These are phyloP conservation scores for Penicillium atrosanguineum DNA, from an alignment of 495 filamentous ascomycete species.

Conservation along the genomic window DNA sequence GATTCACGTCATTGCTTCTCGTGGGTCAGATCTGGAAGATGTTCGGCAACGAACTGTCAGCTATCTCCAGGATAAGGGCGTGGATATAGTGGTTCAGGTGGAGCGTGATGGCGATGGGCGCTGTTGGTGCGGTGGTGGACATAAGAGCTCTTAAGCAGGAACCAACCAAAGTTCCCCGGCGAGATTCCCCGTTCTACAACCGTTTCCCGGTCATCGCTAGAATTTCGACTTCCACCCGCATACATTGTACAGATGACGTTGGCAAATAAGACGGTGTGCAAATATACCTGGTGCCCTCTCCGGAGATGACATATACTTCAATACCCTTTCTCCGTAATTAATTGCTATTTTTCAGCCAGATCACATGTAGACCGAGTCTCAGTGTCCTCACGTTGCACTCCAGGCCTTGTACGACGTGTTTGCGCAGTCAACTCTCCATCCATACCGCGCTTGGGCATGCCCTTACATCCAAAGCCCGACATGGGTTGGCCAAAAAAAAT, in stretches of 20 bases:
- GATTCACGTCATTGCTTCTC: slow-evolving; percentile 75
- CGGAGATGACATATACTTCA: neutral
- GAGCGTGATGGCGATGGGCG: slow-evolving; percentile 72
- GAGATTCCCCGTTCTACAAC: no score
- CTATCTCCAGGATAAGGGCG: slow-evolving; percentile 56
- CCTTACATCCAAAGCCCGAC: no score
- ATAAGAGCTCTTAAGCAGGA: slow-evolving; percentile 24
- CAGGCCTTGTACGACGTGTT: neutral
- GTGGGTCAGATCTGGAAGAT: slow-evolving; percentile 70
- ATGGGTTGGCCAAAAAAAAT: no score
- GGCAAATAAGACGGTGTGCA: neutral
- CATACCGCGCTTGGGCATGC: neutral
- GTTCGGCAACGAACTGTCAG: slow-evolving; percentile 64
- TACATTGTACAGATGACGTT: neutral
- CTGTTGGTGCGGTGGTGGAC: slow-evolving; percentile 71
- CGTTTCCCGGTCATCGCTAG: no score
- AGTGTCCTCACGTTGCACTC: neutral
- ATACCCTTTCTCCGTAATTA: neutral
- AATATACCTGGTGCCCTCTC: neutral
- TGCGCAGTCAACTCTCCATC: neutral
- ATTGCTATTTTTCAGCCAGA: neutral
- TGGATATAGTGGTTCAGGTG: slow-evolving; percentile 73
- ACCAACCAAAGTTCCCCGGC: neutral
- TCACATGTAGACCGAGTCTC: neutral
- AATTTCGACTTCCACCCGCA: no score